Percentiles rank a stretch among this genome's conserved stretches.
Evolutionary conservation across 169 alveolate genomes (phyloP).

Genomic region (Plasmodium berghei): DNA sequence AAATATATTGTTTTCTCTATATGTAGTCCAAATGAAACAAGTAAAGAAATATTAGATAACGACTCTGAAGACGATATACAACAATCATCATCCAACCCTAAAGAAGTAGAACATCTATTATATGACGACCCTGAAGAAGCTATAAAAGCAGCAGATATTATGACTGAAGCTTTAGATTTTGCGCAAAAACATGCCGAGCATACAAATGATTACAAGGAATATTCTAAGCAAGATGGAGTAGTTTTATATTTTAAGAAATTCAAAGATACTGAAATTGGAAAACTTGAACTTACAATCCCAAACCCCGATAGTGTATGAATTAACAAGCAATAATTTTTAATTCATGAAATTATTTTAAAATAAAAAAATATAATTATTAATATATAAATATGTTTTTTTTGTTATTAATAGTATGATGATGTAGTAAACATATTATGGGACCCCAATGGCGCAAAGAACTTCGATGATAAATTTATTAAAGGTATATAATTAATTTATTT

Average conservation of each 20-base stretch:
- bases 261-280: constrained; percentile 52
- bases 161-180: constrained; percentile 16
- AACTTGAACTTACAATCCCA: constrained; percentile 16
- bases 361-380: constrained; percentile 4
- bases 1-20: no score
- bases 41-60: no score
- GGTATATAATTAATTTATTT: constrained; percentile 35
- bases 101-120: no score
- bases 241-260: constrained; percentile 46
- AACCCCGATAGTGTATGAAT: constrained; percentile 37
- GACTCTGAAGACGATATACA: no score
- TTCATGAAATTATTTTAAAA: not conserved
- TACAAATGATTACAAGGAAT: constrained; percentile 14
- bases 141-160: constrained; percentile 26
- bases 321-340: not conserved
- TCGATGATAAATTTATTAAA: constrained; percentile 44
- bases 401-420: constrained; percentile 32
- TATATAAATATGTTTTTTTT: not conserved
- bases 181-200: constrained; percentile 12
- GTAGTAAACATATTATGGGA: constrained; percentile 50
- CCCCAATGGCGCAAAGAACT: constrained; percentile 45
- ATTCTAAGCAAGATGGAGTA: constrained; percentile 25
- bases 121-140: constrained; percentile 3
- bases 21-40: no score
- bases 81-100: no score